phyloP scores from a whole-genome alignment of 2,329 filamentous ascomycete species.

The Apiospora saccharicola region DNA sequence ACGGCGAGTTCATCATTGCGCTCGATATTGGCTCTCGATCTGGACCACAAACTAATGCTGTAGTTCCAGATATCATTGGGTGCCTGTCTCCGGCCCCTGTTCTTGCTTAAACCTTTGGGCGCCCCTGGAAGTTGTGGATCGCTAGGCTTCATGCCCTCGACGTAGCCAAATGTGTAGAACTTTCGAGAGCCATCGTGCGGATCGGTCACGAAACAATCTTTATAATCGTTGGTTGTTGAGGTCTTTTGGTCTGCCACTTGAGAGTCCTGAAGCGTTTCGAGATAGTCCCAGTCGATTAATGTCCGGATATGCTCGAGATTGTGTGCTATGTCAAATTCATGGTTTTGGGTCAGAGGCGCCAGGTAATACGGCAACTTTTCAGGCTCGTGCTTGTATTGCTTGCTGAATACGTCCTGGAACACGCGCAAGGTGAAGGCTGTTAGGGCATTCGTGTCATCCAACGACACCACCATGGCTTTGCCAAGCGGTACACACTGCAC shows the following conservation, averaged over 20 bases:
- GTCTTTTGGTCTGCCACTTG: slow-evolving; percentile 50
- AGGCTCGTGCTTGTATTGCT: slow-evolving; percentile 72
- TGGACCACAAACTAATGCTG: slow-evolving; percentile 77
- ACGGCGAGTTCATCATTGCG: slow-evolving; percentile 82
- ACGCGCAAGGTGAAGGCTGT: slow-evolving; percentile 76
- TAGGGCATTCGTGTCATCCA: slow-evolving; percentile 60
- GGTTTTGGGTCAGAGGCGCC: slow-evolving; percentile 59
- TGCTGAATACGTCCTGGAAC: slow-evolving; percentile 89
- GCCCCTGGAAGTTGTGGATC: slow-evolving; percentile 70
- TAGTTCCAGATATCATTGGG: slow-evolving; percentile 79
- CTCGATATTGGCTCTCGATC: slow-evolving; percentile 56
- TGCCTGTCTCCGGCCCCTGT: slow-evolving; percentile 46
- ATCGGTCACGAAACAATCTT: slow-evolving; percentile 63
- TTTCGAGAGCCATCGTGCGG: slow-evolving; percentile 70
- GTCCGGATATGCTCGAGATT: slow-evolving; percentile 32
- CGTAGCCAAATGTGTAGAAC: slow-evolving; percentile 61
- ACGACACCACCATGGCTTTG: slow-evolving; percentile 51
- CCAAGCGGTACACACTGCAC: slow-evolving; percentile 59
- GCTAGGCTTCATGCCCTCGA: slow-evolving; percentile 65
- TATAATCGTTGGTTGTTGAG: slow-evolving; percentile 57
- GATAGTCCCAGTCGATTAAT: slow-evolving; percentile 68
- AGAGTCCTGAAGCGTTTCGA: slow-evolving; percentile 49
- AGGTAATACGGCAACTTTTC: slow-evolving; percentile 83
- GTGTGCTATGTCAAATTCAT: slow-evolving; percentile 38
- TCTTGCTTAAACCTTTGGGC: slow-evolving; percentile 54